A percentile compares a stretch with the other conserved stretches of the same genome.
Evolutionary conservation across 2,329 filamentous ascomycete species (phyloP).

Genomic region (Apiospora arundinis): DNA sequence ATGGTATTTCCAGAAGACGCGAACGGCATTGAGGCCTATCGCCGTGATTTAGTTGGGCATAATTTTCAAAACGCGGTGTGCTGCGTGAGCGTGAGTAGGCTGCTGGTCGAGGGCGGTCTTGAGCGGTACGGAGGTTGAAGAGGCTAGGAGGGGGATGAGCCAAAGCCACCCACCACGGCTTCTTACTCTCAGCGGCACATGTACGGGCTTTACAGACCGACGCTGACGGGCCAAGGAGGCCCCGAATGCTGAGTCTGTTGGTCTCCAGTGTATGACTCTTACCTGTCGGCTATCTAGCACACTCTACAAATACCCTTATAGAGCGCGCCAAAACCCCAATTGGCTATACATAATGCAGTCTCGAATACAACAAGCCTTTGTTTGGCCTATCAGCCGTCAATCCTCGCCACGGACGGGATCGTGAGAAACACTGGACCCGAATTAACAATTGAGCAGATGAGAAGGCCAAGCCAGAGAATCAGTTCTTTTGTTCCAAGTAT

Average conservation of each 20-base stretch:
- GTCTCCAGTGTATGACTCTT: not conserved
- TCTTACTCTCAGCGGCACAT: conserved; percentile 3
- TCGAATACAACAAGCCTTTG: conserved; percentile 6
- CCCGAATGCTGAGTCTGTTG: not conserved
- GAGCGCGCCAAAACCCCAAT: conserved; percentile 3
- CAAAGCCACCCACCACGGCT: not conserved
- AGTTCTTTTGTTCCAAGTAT: too few relatives aligned
- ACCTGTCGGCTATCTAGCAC: conserved; percentile 11
- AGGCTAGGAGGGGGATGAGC: conserved; percentile 1
- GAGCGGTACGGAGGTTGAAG: conserved; percentile 5
- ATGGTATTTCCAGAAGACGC: not conserved
- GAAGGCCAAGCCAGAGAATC: not conserved
- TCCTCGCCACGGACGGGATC: not conserved
- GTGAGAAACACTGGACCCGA: not conserved
- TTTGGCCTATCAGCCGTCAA: not conserved
- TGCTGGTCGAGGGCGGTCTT: conserved; percentile 8
- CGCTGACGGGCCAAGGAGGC: not conserved
- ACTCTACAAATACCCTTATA: conserved; percentile 15
- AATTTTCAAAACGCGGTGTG: conserved; percentile 5
- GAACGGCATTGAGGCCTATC: conserved; percentile 1
- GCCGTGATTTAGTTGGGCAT: not conserved
- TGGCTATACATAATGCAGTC: conserved; percentile 12
- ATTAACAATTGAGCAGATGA: not conserved
- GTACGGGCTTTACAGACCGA: not conserved
- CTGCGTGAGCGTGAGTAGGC: not conserved